phyloP scores from a whole-genome alignment of 2,329 filamentous ascomycete genomes.

The Fusarium gaditjirri region DNA sequence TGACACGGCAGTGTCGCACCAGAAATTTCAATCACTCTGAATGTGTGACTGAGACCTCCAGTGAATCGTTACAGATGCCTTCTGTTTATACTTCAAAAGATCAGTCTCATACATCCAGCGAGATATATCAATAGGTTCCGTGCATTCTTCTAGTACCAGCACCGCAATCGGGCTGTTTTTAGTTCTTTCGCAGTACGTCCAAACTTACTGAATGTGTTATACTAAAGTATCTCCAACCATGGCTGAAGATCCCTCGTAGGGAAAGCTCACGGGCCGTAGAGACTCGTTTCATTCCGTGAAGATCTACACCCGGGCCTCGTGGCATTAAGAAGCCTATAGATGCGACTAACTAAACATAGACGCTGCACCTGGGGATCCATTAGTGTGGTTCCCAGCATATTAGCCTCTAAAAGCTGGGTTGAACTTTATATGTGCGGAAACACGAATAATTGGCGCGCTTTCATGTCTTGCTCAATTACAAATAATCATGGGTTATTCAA shows the following conservation, averaged over 20 bases:
- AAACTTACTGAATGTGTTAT: neutral
- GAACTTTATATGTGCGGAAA: neutral
- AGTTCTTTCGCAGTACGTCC: neutral
- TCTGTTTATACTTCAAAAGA: neutral
- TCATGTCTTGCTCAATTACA: neutral
- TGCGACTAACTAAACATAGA: neutral
- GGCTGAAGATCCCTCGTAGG: neutral
- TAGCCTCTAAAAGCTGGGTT: neutral
- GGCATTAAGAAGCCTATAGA: neutral
- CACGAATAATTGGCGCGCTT: neutral
- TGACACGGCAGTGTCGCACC: too few relatives aligned
- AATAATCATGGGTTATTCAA: rapidly evolving
- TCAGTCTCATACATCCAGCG: neutral
- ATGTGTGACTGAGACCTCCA: too few relatives aligned
- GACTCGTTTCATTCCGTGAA: neutral
- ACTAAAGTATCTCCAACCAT: neutral
- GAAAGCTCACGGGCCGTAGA: neutral
- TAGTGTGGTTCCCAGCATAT: neutral
- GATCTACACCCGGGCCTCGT: neutral
- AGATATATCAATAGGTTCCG: neutral
- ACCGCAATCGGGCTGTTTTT: neutral
- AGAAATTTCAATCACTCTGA: too few relatives aligned
- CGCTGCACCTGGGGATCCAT: neutral
- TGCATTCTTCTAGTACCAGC: rapidly evolving
- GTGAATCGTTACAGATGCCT: too few relatives aligned